A percentile compares a stretch with the other conserved stretches of the same genome.
Conservation (phyloP, 179 eudicot species). For the Camellia oleifera region DNA sequence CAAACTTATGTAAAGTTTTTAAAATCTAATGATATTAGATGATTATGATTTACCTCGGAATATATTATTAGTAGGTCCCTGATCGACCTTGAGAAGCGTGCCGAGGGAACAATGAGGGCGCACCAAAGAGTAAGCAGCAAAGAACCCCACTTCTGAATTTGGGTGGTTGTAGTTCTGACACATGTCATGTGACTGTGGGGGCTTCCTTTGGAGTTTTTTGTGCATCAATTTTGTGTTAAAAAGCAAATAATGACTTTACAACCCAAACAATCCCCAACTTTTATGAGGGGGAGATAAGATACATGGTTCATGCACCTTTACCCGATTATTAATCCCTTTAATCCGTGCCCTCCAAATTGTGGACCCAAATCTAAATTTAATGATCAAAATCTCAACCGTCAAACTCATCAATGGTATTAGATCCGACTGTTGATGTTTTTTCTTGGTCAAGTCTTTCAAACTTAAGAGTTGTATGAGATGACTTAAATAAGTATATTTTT, state of each 20-base stretch:
- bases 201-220: neutral
- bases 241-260: neutral
- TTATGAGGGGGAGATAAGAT: neutral
- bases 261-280: neutral
- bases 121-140: neutral
- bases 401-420: too few relatives aligned
- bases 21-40: too few relatives aligned
- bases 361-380: neutral
- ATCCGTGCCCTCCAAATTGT: neutral
- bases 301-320: constrained; percentile 25
- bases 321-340: neutral
- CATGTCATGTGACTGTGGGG: constrained; percentile 34
- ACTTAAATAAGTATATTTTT: too few relatives aligned
- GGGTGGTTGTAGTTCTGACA: constrained; percentile 27
- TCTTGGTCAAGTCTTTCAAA: too few relatives aligned
- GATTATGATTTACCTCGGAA: too few relatives aligned
- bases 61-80: neutral
- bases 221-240: neutral
- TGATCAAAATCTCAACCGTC: too few relatives aligned
- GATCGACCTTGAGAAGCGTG: constrained; percentile 16
- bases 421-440: too few relatives aligned
- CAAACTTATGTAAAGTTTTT: too few relatives aligned
- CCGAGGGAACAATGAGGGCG: neutral
- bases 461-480: too few relatives aligned
- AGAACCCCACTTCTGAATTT: constrained; percentile 23